These are phyloP conservation scores for Mortierella sp. DNA, from an alignment of 371 early-diverging fungal species.

Conservation along the genomic window DNA sequence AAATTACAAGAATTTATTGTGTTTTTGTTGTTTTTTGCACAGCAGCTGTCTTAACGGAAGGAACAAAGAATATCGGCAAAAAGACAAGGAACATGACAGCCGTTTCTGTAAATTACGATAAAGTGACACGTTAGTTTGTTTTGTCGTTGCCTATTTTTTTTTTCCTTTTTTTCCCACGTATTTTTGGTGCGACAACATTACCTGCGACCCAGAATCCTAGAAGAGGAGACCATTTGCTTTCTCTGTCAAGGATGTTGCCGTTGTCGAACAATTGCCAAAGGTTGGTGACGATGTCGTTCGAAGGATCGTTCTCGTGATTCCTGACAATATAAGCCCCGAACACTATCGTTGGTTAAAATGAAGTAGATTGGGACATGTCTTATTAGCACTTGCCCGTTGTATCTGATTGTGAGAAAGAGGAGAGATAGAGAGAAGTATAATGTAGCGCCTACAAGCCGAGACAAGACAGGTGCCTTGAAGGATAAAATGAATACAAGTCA, in stretches of 20 bases:
- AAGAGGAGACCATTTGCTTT: constrained; percentile 48
- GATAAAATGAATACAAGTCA: constrained; percentile 22
- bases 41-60: constrained; percentile 18
- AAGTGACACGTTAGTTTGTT: background rate
- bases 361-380: background rate
- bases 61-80: constrained; percentile 37
- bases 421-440: background rate
- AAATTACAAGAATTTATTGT: constrained; percentile 13
- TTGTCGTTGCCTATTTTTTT: background rate
- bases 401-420: background rate
- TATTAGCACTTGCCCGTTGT: too few relatives aligned
- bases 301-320: constrained; percentile 21
- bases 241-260: constrained; percentile 32
- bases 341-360: background rate
- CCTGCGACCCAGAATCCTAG: constrained; percentile 54
- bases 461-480: constrained; percentile 39
- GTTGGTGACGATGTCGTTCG: constrained; percentile 4
- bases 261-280: constrained; percentile 28
- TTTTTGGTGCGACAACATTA: constrained; percentile 1
- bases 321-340: constrained; percentile 38
- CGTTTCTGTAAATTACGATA: constrained; percentile 18
- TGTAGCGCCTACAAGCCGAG: constrained; percentile 14
- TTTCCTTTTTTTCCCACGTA: background rate
- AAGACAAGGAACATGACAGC: constrained; percentile 43
- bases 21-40: constrained; percentile 19